phyloP scores from a whole-genome alignment of 495 filamentous ascomycete genomes.

The Stereocaulon alpinum region DNA sequence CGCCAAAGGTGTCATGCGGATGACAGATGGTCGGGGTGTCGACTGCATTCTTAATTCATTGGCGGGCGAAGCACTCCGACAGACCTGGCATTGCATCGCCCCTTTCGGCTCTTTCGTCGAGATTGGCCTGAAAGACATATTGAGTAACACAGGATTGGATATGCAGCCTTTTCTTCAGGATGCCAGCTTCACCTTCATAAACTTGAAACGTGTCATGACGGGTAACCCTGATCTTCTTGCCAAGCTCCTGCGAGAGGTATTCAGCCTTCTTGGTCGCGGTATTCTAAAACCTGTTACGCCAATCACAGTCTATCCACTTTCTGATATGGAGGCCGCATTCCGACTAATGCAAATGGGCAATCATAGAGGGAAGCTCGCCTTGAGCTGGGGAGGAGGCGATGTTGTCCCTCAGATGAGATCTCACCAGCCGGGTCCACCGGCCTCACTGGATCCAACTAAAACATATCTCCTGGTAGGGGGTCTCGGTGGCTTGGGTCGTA shows the following conservation, averaged over 20 bases:
- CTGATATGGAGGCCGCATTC: no score
- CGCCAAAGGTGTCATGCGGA: constrained; percentile 3
- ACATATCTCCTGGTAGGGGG: constrained; percentile 38
- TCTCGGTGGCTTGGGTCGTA: constrained; percentile 35
- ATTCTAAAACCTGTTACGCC: no score
- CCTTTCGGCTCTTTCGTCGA: constrained; percentile 46
- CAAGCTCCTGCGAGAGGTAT: no score
- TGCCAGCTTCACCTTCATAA: constrained; percentile 32
- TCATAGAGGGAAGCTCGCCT: no score
- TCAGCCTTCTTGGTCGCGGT: no score
- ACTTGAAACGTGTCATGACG: constrained; percentile 5
- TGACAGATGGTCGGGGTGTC: constrained; percentile 13
- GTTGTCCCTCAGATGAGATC: no score
- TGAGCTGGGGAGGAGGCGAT: constrained; percentile 4
- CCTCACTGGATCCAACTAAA: constrained; percentile 1
- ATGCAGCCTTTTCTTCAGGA: constrained; percentile 34
- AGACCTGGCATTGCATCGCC: constrained; percentile 29
- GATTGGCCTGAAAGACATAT: constrained; percentile 44
- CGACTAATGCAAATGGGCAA: no score
- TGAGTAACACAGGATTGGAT: constrained; percentile 29
- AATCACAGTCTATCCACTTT: no score
- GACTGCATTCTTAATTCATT: constrained; percentile 16
- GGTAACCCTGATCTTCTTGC: neutral
- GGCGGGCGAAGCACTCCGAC: constrained; percentile 19
- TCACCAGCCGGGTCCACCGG: no score